A percentile compares a stretch with the other conserved stretches of the same genome.
phyloP scores from a whole-genome alignment of 345 rosid genomes.

The Camelina sativa region DNA sequence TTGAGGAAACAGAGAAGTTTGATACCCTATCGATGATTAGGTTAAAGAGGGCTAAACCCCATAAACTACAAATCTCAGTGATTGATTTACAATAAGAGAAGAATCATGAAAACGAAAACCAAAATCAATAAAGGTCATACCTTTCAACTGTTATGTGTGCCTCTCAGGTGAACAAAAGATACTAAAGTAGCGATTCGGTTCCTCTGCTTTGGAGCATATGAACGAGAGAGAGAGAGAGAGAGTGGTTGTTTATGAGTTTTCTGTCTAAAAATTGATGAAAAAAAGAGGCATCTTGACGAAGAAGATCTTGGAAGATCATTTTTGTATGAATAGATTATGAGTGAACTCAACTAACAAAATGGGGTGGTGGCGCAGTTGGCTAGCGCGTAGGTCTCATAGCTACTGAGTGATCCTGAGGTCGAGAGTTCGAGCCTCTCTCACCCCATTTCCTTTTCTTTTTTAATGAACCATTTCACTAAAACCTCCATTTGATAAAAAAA shows the following conservation, averaged over 20 bases:
- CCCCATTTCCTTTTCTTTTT: slow-evolving; percentile 39
- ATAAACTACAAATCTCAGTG: slow-evolving; percentile 13
- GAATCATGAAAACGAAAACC: neutral
- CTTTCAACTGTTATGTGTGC: slow-evolving; percentile 26
- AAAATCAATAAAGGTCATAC: slow-evolving; percentile 34
- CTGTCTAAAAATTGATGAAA: neutral
- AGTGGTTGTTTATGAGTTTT: neutral
- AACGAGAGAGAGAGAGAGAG: slow-evolving; percentile 10
- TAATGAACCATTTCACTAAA: neutral
- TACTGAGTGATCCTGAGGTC: slow-evolving; percentile 84
- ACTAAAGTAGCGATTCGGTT: neutral
- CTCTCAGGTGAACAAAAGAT: slow-evolving; percentile 23
- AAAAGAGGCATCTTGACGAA: neutral
- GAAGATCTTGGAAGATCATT: neutral
- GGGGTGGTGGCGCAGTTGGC: slow-evolving; percentile 99
- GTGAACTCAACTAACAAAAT: rapidly evolving
- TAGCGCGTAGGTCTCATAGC: slow-evolving; percentile 98
- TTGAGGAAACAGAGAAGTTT: slow-evolving; percentile 23
- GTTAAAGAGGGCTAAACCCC: slow-evolving; percentile 10
- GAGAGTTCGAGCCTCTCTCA: slow-evolving; percentile 98
- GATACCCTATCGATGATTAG: neutral
- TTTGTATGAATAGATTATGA: rapidly evolving
- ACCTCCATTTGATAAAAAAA: neutral
- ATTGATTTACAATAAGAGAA: slow-evolving; percentile 1
- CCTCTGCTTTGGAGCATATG: slow-evolving; percentile 22